Percentiles rank a stretch among this genome's conserved stretches.
phyloP scores from a whole-genome alignment of 441 rosid genomes.

The Bocquillonia castaneifolia region DNA sequence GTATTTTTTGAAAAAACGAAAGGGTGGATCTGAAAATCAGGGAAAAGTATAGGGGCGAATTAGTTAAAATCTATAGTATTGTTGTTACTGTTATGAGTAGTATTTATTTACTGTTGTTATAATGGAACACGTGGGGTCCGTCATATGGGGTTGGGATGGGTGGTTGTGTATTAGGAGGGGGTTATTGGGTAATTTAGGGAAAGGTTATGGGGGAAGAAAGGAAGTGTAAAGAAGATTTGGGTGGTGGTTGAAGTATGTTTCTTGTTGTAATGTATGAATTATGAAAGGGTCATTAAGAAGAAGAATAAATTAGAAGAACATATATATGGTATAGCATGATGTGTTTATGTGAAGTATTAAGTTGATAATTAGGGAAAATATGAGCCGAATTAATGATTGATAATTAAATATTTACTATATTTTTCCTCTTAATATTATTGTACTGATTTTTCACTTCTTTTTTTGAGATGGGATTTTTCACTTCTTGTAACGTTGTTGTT shows the following conservation, averaged over 20 bases:
- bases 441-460: no score
- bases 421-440: no score
- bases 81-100: background rate
- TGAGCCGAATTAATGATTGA: no score
- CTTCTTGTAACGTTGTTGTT: no score
- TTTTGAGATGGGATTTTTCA: no score
- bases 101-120: background rate
- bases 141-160: background rate
- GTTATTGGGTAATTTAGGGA: conserved; percentile 3
- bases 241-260: background rate
- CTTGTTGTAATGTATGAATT: background rate
- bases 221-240: background rate
- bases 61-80: background rate
- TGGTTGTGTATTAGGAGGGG: background rate
- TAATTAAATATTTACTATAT: no score
- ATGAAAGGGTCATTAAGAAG: background rate
- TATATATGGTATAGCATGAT: background rate
- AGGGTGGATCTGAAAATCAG: conserved; percentile 25
- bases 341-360: background rate
- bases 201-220: background rate
- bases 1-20: conserved; percentile 27
- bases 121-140: background rate
- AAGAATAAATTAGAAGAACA: background rate
- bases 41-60: conserved; percentile 23
- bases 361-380: background rate